A percentile compares a stretch with the other conserved stretches of the same genome.
phyloP scores from a whole-genome alignment of 495 filamentous ascomycete genomes.

The Annulohypoxylon maeteangense region DNA sequence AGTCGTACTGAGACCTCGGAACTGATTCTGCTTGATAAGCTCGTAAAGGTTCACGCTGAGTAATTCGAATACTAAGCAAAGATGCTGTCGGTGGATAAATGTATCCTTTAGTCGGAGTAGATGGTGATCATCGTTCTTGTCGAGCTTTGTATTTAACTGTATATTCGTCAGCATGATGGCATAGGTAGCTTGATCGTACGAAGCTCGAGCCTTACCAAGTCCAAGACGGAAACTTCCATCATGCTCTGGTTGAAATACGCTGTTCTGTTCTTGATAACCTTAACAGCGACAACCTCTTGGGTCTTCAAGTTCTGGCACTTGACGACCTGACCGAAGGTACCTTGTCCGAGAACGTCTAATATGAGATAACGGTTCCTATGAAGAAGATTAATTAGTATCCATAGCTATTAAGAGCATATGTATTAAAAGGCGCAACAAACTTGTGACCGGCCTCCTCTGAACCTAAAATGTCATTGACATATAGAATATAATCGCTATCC shows the following conservation, averaged over 20 bases:
- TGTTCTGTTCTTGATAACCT: slow-evolving; percentile 99
- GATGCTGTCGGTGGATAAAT: slow-evolving; percentile 97
- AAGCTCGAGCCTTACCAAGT: slow-evolving; percentile 72
- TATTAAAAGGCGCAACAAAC: slow-evolving; percentile 60
- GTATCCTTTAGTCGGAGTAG: slow-evolving; percentile 96
- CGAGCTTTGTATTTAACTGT: slow-evolving; percentile 95
- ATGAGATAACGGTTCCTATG: slow-evolving; percentile 95
- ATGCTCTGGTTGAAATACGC: slow-evolving; percentile 99
- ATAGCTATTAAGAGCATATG: not conserved
- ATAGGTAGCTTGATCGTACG: not conserved
- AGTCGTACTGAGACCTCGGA: slow-evolving; percentile 96
- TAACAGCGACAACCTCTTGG: slow-evolving; percentile 97
- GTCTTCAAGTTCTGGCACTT: slow-evolving; percentile 99
- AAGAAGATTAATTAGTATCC: slow-evolving; percentile 42
- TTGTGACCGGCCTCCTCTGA: slow-evolving; percentile 98
- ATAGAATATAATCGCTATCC: slow-evolving; percentile 98
- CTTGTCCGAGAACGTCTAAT: slow-evolving; percentile 96
- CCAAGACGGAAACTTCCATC: slow-evolving; percentile 99
- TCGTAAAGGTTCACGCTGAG: slow-evolving; percentile 99
- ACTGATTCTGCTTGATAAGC: slow-evolving; percentile 99
- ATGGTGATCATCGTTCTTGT: slow-evolving; percentile 99
- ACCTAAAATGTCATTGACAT: slow-evolving; percentile 98
- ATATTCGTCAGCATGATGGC: slow-evolving; percentile 18
- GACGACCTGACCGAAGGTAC: slow-evolving; percentile 99
- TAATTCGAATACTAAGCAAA: slow-evolving; percentile 97